phyloP scores from a whole-genome alignment of 345 rosid species.

The Hypericum perforatum region DNA sequence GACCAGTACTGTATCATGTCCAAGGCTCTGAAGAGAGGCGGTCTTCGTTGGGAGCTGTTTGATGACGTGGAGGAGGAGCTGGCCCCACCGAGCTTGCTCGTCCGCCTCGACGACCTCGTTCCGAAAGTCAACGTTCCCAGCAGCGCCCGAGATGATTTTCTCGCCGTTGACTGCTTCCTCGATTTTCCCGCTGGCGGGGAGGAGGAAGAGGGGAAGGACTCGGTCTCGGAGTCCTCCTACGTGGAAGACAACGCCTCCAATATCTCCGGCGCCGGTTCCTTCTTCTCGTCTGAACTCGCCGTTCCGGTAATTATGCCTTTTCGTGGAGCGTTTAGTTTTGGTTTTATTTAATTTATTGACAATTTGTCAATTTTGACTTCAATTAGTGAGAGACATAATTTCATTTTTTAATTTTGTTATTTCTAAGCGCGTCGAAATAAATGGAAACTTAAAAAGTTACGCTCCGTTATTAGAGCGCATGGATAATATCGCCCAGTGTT shows the following conservation, averaged over 20 bases:
- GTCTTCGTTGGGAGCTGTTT: no score
- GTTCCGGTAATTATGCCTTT: slow-evolving; percentile 26
- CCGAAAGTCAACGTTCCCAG: slow-evolving; percentile 6
- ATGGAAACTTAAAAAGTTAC: no score
- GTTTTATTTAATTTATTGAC: neutral
- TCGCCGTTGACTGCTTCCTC: slow-evolving; percentile 60
- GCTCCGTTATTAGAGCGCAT: no score
- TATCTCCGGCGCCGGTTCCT: slow-evolving; percentile 22
- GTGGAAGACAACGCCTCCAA: slow-evolving; percentile 29
- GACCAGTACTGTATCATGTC: no score
- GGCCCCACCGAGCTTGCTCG: slow-evolving; percentile 19
- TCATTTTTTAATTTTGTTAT: no score
- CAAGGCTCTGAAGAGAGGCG: no score
- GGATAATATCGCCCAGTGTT: no score
- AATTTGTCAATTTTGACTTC: no score
- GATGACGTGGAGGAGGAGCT: no score
- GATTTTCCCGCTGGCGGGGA: slow-evolving; percentile 47
- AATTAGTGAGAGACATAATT: no score
- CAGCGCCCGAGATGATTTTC: slow-evolving; percentile 32
- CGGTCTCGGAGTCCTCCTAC: slow-evolving; percentile 31
- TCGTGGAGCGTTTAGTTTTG: neutral
- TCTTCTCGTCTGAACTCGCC: slow-evolving; percentile 24
- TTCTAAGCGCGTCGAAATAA: no score
- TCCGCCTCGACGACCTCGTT: slow-evolving; percentile 25
- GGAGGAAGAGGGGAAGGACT: slow-evolving; percentile 25